Base-by-base conservation (phyloP, 805 yeast genomes). In the Candida stauntonica region DNA sequence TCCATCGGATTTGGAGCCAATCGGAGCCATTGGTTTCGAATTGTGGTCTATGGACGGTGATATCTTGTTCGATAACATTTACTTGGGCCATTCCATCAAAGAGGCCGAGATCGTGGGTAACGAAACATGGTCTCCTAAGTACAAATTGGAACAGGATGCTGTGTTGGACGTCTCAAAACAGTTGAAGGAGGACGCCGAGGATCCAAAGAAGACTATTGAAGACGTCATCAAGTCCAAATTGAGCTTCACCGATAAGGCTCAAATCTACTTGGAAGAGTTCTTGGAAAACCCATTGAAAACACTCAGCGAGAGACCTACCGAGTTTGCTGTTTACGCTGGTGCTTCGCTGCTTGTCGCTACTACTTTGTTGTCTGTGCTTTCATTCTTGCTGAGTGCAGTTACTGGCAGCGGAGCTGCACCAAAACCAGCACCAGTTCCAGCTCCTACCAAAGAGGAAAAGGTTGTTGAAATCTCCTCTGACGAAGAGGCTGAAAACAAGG, bases 81-180 rank as follows among this genome's bases (percentile, higher is more conserved):
- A 88, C 58, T 60, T 88, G 44, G 96, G 96, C 21, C 89, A 86
- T 56, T 77, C 85, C 2, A 66, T 88, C n/a, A 67, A 64, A 27
- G 96, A 88, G 55, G 96, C 96, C 11, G 96, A 89, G 65, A 40
- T 55, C 8, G 68, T 88, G 47, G 97, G 96, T 23, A 88, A 89
- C 57, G 60, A 64, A 7, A 87, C 96, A 0, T 88, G 75, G 60
- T 50, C 61, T 24, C 70, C 75, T 17, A 82, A 82, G 58, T 59
- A 62, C 17, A 66, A 63, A 13, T 47, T 77, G 30, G 88, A 82
- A 58, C 64, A 64, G 35, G 57, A 58, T n/a, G 42, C 46, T 7
- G 46, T 46, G 13, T 26, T 44, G 28, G 37, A 28, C 15, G 28
- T 24, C 11, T n/a, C 24, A 3, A 32, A 26, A 17, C 24, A 41